Conservation (phyloP, 768 basidiomycete genomes). For the Tylopilus rubrobrunneus region DNA sequence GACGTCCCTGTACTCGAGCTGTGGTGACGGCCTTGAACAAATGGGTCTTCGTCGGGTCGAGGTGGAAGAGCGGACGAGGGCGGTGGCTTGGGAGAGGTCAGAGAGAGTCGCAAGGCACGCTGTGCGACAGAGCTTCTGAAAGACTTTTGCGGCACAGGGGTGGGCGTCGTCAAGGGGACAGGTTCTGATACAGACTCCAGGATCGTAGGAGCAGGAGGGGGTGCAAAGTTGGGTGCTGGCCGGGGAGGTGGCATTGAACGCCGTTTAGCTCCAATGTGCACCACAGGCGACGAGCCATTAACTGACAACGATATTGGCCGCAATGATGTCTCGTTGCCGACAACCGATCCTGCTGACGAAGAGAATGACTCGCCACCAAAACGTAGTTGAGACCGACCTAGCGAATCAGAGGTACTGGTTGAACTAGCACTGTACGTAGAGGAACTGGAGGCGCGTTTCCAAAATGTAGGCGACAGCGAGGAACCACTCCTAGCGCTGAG, state of each 20-base stretch:
- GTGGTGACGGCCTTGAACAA: constrained; percentile 25
- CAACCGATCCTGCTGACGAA: constrained; percentile 11
- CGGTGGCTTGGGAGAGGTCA: constrained; percentile 61
- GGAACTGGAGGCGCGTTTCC: constrained; percentile 50
- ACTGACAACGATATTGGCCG: constrained; percentile 23
- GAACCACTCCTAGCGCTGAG: constrained; percentile 42
- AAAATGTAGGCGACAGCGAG: constrained; percentile 46
- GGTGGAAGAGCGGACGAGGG: constrained; percentile 60
- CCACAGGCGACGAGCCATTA: constrained; percentile 9
- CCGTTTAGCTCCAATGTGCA: constrained; percentile 38
- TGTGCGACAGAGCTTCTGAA: constrained; percentile 58
- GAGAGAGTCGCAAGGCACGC: constrained; percentile 55
- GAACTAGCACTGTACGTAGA: constrained; percentile 45
- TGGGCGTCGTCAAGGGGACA: constrained; percentile 1
- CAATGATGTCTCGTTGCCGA: constrained; percentile 1
- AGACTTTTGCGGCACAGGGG: constrained; percentile 23
- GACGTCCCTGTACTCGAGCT: constrained; percentile 32
- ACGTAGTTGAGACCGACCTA: constrained; percentile 13
- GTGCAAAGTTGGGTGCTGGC: constrained; percentile 66
- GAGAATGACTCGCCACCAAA: constrained; percentile 6
- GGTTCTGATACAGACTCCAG: constrained; percentile 11
- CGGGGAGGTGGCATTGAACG: constrained; percentile 69
- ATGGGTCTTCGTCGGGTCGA: constrained; percentile 54
- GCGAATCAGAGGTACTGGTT: constrained; percentile 41
- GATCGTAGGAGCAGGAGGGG: constrained; percentile 59